Evolutionary conservation across 2,329 filamentous ascomycete genomes (phyloP).

Genomic region (Mollisiaceae sp.): DNA sequence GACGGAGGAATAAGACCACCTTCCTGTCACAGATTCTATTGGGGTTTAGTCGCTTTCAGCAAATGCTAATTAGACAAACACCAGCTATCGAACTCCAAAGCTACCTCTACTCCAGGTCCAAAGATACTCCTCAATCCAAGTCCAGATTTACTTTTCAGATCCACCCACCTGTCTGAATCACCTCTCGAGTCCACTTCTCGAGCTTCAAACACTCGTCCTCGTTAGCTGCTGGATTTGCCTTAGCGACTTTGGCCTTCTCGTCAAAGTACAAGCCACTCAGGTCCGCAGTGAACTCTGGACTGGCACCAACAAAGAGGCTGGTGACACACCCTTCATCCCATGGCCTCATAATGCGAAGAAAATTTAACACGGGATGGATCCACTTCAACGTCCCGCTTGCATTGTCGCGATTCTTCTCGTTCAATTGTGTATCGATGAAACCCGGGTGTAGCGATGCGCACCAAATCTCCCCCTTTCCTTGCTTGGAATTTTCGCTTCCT

Average conservation of each 20-base stretch:
- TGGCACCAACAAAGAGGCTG: constrained; percentile 28
- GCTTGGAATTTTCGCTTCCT: constrained; percentile 16
- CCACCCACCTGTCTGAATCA: constrained; percentile 26
- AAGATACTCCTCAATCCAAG: not conserved
- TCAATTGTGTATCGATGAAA: constrained; percentile 29
- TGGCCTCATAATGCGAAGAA: constrained; percentile 23
- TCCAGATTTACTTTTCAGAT: constrained; percentile 13
- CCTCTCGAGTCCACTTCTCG: constrained; percentile 29
- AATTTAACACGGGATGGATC: constrained; percentile 19
- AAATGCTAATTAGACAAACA: not conserved
- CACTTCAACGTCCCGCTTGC: constrained; percentile 23
- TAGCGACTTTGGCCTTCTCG: constrained; percentile 16
- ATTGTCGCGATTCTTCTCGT: constrained; percentile 21
- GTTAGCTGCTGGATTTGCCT: constrained; percentile 17
- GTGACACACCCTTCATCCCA: constrained; percentile 26
- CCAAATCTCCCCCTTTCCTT: constrained; percentile 30
- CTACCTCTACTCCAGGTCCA: not conserved
- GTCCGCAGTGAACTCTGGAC: constrained; percentile 23
- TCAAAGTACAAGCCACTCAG: constrained; percentile 31
- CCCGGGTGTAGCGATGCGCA: constrained; percentile 27
- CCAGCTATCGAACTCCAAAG: not conserved
- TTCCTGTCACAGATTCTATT: not conserved
- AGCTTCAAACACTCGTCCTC: constrained; percentile 19
- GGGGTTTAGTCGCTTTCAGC: too few relatives aligned
- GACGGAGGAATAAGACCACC: not conserved